Base-by-base conservation (phyloP, 257 asterid genomes). In the Anisodus tanguticus region DNA sequence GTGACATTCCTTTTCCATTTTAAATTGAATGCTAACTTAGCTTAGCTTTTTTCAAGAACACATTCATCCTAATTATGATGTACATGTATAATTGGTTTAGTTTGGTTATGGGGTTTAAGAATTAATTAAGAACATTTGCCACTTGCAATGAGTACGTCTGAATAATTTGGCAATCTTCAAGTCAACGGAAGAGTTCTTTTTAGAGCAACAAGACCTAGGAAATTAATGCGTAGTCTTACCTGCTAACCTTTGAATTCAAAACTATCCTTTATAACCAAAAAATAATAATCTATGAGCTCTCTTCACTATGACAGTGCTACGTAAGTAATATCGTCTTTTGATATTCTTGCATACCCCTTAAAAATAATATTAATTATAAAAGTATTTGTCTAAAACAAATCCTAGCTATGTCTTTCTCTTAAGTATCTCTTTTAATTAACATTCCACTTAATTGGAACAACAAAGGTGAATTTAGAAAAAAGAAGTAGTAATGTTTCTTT, bases 111-210 rank as follows among this genome's bases (percentile, higher is more conserved):
- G 49, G 53, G 16, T 16, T 11, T 16, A 9, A 12, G 53, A 76
- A 74, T 62, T 54, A 76, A 74, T 62, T 64, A 84, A 17, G 76
- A 51, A 55, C 64, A 76, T 11, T 54, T 63, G 49, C 68, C 13
- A 22, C 79, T 47, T 51, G 43, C 22, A 47, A 76, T 47, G n/a
- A 15, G 26, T 15, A 43, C 6, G 6, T 6, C 64, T 16, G 6
- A 9, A 19, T 19, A 59, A 60, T 22, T 63, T 22, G 39, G 37
- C 41, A 22, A 63, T 63, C 7, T 62, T 62, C 4, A 62, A 60
- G 68, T 62, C 68, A 19, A 62, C 49, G 68, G 76, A 81, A 81
- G 47, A 47, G 22, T 59, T 47, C 55, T 22, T 35, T 51, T 57
- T 26, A 37, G 37, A 57, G 51, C 15, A 35, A 16, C 45, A 60